Evolutionary conservation across 1,139 yeast species (phyloP), one percentile per base, ranked within the genome.

Genomic region (Yamadazyma atlantica): DNA sequence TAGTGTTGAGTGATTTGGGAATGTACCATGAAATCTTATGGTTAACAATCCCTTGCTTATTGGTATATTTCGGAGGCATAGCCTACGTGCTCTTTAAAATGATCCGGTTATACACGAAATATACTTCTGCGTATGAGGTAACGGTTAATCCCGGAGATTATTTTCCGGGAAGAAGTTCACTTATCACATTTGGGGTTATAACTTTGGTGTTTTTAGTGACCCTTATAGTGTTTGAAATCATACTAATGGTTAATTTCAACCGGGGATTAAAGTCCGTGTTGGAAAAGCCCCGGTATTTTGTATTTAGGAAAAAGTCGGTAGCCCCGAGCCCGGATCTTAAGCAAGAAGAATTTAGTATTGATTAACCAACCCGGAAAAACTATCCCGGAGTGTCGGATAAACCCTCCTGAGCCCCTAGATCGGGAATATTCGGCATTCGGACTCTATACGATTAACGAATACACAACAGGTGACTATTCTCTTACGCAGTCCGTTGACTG

Each of bases 81-180:
- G 78, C 75, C 0, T 76, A 75, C 50, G 74, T 75, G 36, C 45
- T 75, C 21, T 76, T 73, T 60, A 76, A 76, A 51, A 60, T 72
- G 41, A 66, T 75, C 25, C 54, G 81, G 29, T 60, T 75, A 51
- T 75, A 62, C 53, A 70, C 78, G 27, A 68, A 71, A 35, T 62
- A 65, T 36, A 63, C 73, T 33, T 53, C 59, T 1, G 64, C 62
- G 7, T 58, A 50, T 40, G 46, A 45, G 17, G 34, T 50, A 3
- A 48, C 52, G 1, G 27, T 58, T 7, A 28, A 7, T 0, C 60
- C 62, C 1, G 78, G 67, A 3, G 50, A 54, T 27, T 75, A 75
- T 51, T 61, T 70, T 40, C 71, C 78, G 1, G 77, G 80, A 2
- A 53, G 78, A 27, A 72, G 67, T 37, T 71, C 80, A 7, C 55